Evolutionary conservation across 352 stramenopile species (phyloP), one percentile per base, ranked within the genome.

Genomic region (Phytophthora brassicae): DNA sequence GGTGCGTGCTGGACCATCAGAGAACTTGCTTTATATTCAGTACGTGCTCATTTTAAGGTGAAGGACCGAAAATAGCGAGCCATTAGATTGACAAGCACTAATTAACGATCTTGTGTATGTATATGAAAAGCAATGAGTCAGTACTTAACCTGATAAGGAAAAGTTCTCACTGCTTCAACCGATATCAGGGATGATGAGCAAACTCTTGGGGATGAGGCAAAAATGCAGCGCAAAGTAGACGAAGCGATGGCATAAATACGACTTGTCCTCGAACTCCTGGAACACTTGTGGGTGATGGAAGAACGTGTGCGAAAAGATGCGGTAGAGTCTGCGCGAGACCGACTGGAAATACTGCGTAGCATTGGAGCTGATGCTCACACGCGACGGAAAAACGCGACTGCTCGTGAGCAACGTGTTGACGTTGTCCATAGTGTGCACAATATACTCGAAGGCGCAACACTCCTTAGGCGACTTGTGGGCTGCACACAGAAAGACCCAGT

Each of bases 341-440:
- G 79, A 90, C 72, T 93, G 84, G 60, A 93, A 93, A 70, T 93
- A 93, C 72, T 93, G 84, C 63, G 81, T 89, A 28, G 81, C 84
- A 56, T 90, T 90, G 24, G 78, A 85, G 39, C 74, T 88, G 66
- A 93, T 86, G 33, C 78, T 83, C 22, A 91, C 81, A 20, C 84
- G 81, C 42, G 80, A 90, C 9, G 84, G 84, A 53, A 93, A 93
- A 9, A 93, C 80, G 64, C 84, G 84, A 38, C 75, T 90, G 66
- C 79, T 91, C 6, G 84, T 90, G 62, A 93, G 76, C 66, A 93
- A 66, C 60, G 84, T 86, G 66, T 91, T 91, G 64, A 90, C 84
- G 61, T 91, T 93, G 81, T 93, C 84, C 76, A 93, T 88, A 11
- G 84, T 93, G 75, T 93, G 84, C 22, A 90, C 58, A 26, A 91